Base-by-base conservation (phyloP, 495 filamentous ascomycete species). In the Daldinia childiae region DNA sequence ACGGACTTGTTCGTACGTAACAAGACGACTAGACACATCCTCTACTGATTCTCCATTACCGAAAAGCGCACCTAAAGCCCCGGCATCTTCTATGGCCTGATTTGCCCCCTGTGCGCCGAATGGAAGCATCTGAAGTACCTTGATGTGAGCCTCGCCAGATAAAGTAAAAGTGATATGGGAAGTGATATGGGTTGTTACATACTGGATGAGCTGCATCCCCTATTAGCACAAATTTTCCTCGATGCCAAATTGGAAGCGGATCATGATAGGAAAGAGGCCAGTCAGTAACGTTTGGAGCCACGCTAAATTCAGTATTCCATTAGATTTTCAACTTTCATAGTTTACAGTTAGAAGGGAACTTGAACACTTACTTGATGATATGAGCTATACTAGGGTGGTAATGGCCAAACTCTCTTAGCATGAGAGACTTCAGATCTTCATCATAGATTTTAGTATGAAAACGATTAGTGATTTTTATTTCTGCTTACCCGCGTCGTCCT, bases 151-250 rank as follows among this genome's bases (percentile, higher is more conserved):
- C 12, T 30, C 34, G 4, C 12, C 29, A 30, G 15, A 17, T 48
- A 48, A 4, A 24, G 32, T 27, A 29, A 9, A 11, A 15, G 54
- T n/a, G 3, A n/a, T 32, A 39, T 26, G 7, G 43, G 30, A 11
- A 15, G 54, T n/a, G 3, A n/a, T 32, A 39, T 26, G 7, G 43
- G 30, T 7, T 4, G 17, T 26, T 14, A 32, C 66, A 5, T 29
- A 69, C 66, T 5, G 82, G 77, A 74, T 84, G 84, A 21, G 79
- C 83, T 14, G 83, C 82, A 58, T 85, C 81, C 6, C 83, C 83
- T 27, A 82, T 78, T 2, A 84, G 66, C 1, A 82, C 65, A 8
- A 82, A 21, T 2, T 75, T 80, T 12, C 77, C 77, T 15, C 71
- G 73, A 26, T 62, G 58, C 79, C 82, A 83, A 7, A 58, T 71